phyloP scores from a whole-genome alignment of 371 early-diverging fungal species.

The Rhizomucor miehei region DNA sequence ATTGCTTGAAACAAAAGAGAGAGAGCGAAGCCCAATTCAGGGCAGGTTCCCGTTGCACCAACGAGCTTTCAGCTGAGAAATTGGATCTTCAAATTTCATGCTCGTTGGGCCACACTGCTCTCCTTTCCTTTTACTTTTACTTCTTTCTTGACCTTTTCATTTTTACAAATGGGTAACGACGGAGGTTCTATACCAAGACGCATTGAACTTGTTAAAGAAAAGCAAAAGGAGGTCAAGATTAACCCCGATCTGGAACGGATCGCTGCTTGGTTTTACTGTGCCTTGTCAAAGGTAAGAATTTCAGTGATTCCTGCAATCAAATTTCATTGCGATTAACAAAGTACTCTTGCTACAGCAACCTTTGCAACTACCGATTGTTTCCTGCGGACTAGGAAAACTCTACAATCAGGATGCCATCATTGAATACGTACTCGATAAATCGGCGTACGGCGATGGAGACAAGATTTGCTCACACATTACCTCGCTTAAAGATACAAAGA shows the following conservation, averaged over 20 bases:
- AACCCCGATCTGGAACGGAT: constrained; percentile 71
- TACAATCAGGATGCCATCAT: constrained; percentile 92
- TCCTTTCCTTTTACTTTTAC: constrained; percentile 2
- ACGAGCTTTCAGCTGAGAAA: no score
- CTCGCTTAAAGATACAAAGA: constrained; percentile 69
- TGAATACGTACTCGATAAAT: constrained; percentile 76
- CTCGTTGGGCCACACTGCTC: background rate
- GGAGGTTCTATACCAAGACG: constrained; percentile 96
- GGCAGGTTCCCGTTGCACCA: background rate
- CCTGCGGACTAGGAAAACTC: constrained; percentile 80
- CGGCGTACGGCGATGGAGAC: constrained; percentile 81
- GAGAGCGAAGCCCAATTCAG: no score
- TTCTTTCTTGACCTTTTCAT: no score
- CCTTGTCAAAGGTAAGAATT: constrained; percentile 75
- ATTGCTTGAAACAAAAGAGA: no score
- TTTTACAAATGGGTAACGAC: constrained; percentile 90
- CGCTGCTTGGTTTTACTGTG: constrained; percentile 80
- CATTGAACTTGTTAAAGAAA: constrained; percentile 90
- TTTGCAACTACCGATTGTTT: constrained; percentile 78
- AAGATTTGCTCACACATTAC: constrained; percentile 79
- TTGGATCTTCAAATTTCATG: no score
- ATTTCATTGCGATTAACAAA: background rate
- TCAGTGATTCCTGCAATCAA: background rate
- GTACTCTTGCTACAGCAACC: constrained; percentile 37
- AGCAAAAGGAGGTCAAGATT: constrained; percentile 67